A percentile compares a stretch with the other conserved stretches of the same genome.
phyloP scores from a whole-genome alignment of 495 filamentous ascomycete species.

The Articulospora tetracladia region DNA sequence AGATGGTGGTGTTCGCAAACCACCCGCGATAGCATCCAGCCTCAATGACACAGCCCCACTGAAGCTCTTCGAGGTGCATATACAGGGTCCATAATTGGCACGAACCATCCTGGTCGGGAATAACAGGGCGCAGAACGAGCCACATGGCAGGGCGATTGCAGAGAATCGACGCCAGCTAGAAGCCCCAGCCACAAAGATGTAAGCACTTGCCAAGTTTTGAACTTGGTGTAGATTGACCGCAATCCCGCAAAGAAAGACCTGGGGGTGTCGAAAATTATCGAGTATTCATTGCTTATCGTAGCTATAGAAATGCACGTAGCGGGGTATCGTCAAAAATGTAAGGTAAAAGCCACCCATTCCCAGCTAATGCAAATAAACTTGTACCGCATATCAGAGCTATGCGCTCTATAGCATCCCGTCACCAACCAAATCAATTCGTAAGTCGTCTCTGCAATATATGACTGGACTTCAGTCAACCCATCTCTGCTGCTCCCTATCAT shows the following conservation, averaged over 20 bases:
- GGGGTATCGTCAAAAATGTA: neutral
- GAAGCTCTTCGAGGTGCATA: neutral
- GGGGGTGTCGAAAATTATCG: neutral
- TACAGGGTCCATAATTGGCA: neutral
- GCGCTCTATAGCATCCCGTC: too few relatives aligned
- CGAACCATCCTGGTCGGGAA: neutral
- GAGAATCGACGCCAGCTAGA: too few relatives aligned
- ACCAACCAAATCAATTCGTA: too few relatives aligned
- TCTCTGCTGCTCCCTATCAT: conserved; percentile 46
- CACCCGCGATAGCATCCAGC: neutral
- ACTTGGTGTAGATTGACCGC: neutral
- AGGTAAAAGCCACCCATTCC: neutral
- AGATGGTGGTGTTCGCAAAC: neutral
- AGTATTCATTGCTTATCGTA: neutral
- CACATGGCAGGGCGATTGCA: neutral
- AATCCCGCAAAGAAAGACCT: neutral
- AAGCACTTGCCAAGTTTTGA: neutral
- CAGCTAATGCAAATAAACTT: neutral
- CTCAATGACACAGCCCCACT: neutral
- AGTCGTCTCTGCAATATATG: neutral
- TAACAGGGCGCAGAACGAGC: neutral
- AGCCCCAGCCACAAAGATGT: neutral
- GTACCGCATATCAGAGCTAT: too few relatives aligned
- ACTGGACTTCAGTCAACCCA: conserved; percentile 42
- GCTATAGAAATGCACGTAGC: neutral